Evolutionary conservation across 371 early-diverging fungal genomes (phyloP).

Genomic region (Mortierella sp.): DNA sequence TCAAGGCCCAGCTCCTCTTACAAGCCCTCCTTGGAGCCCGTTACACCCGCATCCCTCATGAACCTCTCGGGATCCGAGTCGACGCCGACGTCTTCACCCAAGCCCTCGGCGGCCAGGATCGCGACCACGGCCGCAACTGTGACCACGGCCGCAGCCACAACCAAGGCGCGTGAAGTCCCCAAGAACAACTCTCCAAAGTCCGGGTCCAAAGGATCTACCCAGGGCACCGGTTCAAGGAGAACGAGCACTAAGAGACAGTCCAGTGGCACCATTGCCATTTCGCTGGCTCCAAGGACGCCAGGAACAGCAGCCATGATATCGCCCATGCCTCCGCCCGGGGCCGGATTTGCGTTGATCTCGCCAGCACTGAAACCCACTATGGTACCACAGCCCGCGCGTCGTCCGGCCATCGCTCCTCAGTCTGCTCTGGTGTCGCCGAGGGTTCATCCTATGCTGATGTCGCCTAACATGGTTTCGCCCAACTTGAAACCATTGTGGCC

Average conservation of each 20-base stretch:
- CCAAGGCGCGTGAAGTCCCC: too few relatives aligned
- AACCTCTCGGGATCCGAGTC: conserved; percentile 55
- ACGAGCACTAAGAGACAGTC: too few relatives aligned
- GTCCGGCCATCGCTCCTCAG: conserved; percentile 23
- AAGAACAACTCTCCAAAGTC: too few relatives aligned
- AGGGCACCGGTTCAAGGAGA: too few relatives aligned
- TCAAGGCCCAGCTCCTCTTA: too few relatives aligned
- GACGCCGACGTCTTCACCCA: conserved; percentile 47
- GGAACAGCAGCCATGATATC: conserved; percentile 21
- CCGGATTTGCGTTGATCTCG: conserved; percentile 44
- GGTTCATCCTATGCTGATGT: too few relatives aligned
- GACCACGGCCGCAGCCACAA: too few relatives aligned
- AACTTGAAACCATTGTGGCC: conserved; percentile 60
- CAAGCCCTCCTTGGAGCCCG: conserved; percentile 65
- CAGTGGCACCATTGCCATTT: too few relatives aligned
- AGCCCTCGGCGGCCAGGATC: conserved; percentile 29
- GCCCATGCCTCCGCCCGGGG: conserved; percentile 47
- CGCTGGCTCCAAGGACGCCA: conserved; percentile 40
- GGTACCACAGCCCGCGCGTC: conserved; percentile 35
- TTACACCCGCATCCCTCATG: conserved; percentile 77
- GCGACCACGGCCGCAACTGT: not conserved
- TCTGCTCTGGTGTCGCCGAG: conserved; percentile 31
- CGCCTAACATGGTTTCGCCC: conserved; percentile 37
- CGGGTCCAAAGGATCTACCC: too few relatives aligned
- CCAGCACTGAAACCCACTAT: conserved; percentile 48